A percentile compares a stretch with the other conserved stretches of the same genome.
Evolutionary conservation across 306 rosid species (phyloP).

Genomic region (Parietaria judaica): DNA sequence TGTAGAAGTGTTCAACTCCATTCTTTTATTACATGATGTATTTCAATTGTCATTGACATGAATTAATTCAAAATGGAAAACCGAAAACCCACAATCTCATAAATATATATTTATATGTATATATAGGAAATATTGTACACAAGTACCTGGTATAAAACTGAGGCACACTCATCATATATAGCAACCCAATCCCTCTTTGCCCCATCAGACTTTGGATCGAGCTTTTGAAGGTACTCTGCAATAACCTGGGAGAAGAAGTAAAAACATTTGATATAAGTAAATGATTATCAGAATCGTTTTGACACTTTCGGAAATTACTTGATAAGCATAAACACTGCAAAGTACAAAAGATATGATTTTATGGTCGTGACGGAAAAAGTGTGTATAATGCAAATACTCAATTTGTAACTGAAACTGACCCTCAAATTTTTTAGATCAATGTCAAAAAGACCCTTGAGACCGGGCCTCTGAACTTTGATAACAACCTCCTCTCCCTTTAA

Average conservation of each 20-base stretch:
- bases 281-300: slow-evolving; percentile 2
- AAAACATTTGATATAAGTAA: slow-evolving; percentile 9
- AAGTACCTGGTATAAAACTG: slow-evolving; percentile 79
- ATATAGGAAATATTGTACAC: no score
- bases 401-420: slow-evolving; percentile 46
- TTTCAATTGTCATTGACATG: no score
- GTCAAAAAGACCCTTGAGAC: slow-evolving; percentile 92
- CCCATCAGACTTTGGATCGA: slow-evolving; percentile 98
- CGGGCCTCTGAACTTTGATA: slow-evolving; percentile 97
- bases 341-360: neutral
- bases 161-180: slow-evolving; percentile 97
- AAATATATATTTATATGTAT: neutral
- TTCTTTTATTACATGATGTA: no score
- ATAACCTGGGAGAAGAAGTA: slow-evolving; percentile 53
- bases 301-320: slow-evolving; percentile 1
- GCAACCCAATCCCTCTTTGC: slow-evolving; percentile 99
- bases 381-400: slow-evolving; percentile 3
- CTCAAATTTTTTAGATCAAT: slow-evolving; percentile 93
- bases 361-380: neutral
- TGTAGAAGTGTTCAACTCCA: no score
- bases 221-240: slow-evolving; percentile 91
- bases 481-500: slow-evolving; percentile 81
- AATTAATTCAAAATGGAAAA: neutral
- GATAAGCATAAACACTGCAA: neutral
- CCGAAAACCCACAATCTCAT: neutral